Base-by-base conservation (phyloP, 1,139 yeast genomes). In the Blastobotrys elegans region DNA sequence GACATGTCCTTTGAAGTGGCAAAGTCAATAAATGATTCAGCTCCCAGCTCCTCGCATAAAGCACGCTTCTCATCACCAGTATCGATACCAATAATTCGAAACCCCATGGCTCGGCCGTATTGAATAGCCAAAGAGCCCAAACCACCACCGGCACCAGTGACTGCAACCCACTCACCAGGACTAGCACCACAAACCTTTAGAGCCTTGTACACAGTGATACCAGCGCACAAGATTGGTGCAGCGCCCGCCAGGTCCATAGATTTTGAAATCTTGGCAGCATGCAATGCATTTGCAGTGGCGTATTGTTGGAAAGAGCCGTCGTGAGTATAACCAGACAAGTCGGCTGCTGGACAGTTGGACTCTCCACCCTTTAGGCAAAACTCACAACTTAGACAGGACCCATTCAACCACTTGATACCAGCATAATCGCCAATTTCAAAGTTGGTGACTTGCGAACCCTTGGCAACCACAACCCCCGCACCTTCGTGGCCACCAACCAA, bases 131-230 rank as follows among this genome's bases (percentile, higher is more conserved):
- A 71, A 44, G 89, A 77, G 53, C 95, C 95, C 61, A 85, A 76
- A 60, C 94, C 95, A 68, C 95, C 90, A 63, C 82, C 88, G 49
- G 90, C 90, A 69, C 95, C 94, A 53, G 87, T 79, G 59, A 84
- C 73, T 56, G 84, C 83, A 51, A 84, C 87, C 87, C 88, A 83
- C 61, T 84, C 79, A 62, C 92, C 94, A 45, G 90, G 79, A 46
- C 58, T 61, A 57, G 81, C 72, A 43, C 75, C 72, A 50, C 90
- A 82, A 44, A 81, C 78, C 74, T 84, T 84, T 61, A 84, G 70
- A 32, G 92, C 94, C 74, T 84, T 84, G 77, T 83, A 84, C 50
- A 83, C 90, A 45, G 94, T 84, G 69, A 84, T 77, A 69, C 94
- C 94, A 37, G 92, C 94, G 70, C 94, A 84, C 41, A 71, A 64